Percentiles rank a stretch among this genome's conserved stretches.
Evolutionary conservation across 139 green algal species (phyloP).

Genomic region (Haematococcus lacustris): DNA sequence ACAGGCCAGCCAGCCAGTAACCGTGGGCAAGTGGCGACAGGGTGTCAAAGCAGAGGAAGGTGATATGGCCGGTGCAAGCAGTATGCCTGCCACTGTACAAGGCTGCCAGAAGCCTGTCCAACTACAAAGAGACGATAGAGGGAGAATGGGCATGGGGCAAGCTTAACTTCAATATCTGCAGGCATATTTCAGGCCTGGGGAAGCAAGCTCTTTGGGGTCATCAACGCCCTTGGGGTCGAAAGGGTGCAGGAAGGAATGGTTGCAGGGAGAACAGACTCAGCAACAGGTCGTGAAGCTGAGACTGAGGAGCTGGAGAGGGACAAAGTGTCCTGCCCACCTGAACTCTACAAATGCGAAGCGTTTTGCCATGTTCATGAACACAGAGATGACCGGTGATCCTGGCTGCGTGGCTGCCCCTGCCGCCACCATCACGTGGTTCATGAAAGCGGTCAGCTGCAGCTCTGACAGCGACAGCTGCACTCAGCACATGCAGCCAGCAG

Average conservation of each 20-base stretch:
- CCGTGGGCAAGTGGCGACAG: neutral
- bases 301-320: neutral
- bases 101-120: too few species aligned
- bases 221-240: neutral
- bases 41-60: too few species aligned
- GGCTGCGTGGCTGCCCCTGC: slow-evolving; percentile 11
- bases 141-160: neutral
- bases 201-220: neutral
- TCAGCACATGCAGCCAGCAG: too few species aligned
- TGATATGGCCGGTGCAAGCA: too few species aligned
- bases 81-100: too few species aligned
- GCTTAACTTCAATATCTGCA: neutral
- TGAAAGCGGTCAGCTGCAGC: slow-evolving; percentile 18
- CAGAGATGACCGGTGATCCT: slow-evolving; percentile 24
- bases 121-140: too few species aligned
- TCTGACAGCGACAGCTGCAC: too few species aligned
- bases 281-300: neutral
- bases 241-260: neutral
- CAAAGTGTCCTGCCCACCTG: slow-evolving; percentile 16
- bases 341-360: slow-evolving; percentile 91
- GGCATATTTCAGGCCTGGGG: neutral
- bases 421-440: slow-evolving; percentile 23
- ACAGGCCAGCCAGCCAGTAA: neutral
- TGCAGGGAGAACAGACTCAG: neutral
- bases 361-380: slow-evolving; percentile 91